Conservation (phyloP, 176 grass and related monocot species). For the Thinopyrum elongatum region DNA sequence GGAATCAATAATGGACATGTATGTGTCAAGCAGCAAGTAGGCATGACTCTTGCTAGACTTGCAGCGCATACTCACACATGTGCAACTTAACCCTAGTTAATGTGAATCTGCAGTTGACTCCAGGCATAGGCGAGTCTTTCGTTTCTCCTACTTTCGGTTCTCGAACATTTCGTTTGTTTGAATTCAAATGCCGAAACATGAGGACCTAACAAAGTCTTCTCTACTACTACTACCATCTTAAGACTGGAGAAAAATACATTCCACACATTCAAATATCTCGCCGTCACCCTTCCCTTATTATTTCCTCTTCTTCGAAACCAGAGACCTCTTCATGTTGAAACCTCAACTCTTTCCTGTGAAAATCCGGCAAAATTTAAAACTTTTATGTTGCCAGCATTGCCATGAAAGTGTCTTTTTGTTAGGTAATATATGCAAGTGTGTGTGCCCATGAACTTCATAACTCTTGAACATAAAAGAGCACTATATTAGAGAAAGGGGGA, state of each 20-base stretch:
- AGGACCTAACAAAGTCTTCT: background rate
- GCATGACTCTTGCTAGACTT: background rate
- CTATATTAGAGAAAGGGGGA: background rate
- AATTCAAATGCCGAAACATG: background rate
- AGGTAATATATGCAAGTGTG: too few species aligned
- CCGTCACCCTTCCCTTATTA: background rate
- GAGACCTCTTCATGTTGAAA: background rate
- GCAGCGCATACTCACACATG: background rate
- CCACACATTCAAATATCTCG: background rate
- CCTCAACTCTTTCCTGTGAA: background rate
- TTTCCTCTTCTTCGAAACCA: background rate
- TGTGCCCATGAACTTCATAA: too few species aligned
- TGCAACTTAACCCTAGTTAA: background rate
- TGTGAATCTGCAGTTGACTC: background rate
- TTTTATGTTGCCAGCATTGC: background rate
- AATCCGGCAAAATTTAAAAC: background rate
- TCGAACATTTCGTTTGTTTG: background rate
- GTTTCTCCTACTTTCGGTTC: background rate
- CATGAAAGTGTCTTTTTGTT: background rate
- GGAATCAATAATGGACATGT: constrained; percentile 7
- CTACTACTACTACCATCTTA: background rate
- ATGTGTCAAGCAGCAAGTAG: background rate
- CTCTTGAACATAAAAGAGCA: background rate
- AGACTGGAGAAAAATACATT: background rate
- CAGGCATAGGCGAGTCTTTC: background rate